phyloP scores from a whole-genome alignment of 2,329 filamentous ascomycete genomes.

The Dendryphion nanum region DNA sequence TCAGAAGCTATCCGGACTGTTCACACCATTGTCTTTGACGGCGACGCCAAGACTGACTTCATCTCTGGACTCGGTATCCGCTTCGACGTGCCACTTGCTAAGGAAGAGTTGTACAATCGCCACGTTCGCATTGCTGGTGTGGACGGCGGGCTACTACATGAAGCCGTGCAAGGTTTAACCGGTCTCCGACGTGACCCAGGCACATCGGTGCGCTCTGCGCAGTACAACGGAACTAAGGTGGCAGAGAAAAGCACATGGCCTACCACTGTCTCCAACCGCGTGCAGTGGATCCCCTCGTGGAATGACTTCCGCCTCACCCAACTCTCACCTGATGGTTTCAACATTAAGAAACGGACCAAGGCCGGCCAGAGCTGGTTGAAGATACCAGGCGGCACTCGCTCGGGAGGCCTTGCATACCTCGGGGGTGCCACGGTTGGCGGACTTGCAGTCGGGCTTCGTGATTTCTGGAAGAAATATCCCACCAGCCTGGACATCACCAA shows the following conservation, averaged over 20 bases:
- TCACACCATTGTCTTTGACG: conserved; percentile 59
- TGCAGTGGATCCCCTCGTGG: conserved; percentile 60
- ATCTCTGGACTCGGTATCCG: conserved; percentile 55
- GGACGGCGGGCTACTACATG: conserved; percentile 55
- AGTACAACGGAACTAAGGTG: conserved; percentile 49
- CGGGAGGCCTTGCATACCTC: conserved; percentile 59
- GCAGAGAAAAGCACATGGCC: conserved; percentile 50
- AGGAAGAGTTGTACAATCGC: conserved; percentile 57
- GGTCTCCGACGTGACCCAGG: conserved; percentile 59
- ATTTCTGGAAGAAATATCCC: conserved; percentile 65
- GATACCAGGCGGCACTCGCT: conserved; percentile 55
- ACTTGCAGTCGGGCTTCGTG: conserved; percentile 56
- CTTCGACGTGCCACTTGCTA: conserved; percentile 55
- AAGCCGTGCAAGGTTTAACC: conserved; percentile 60
- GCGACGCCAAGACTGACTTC: conserved; percentile 50
- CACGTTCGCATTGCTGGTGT: conserved; percentile 58
- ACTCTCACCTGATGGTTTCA: conserved; percentile 61
- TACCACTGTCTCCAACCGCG: conserved; percentile 43
- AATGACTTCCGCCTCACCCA: conserved; percentile 58
- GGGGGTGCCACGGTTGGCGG: conserved; percentile 59
- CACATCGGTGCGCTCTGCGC: conserved; percentile 47
- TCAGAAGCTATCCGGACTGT: conserved; percentile 56
- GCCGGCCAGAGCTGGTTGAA: conserved; percentile 58
- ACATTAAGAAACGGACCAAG: conserved; percentile 60
- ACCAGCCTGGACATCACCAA: conserved; percentile 57